Percentiles rank a stretch among this genome's conserved stretches.
These are phyloP conservation scores for Aspergillus campestris DNA, from an alignment of 495 filamentous ascomycete species.

Conservation along the genomic window DNA sequence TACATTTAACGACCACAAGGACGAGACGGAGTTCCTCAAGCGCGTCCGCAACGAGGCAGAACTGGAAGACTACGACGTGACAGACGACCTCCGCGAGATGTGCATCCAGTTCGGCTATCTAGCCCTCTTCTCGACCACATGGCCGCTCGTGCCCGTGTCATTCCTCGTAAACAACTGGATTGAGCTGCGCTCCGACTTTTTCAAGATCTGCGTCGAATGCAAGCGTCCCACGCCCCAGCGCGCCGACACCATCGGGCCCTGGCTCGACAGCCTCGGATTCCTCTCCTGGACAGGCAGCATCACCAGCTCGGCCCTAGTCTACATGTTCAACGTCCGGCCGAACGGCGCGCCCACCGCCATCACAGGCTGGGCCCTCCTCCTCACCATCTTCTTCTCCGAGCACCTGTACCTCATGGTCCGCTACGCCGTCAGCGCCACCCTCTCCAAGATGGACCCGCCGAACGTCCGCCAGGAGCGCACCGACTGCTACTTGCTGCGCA, in stretches of 20 bases:
- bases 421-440: conserved; percentile 56
- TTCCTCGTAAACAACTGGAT: conserved; percentile 97
- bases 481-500: conserved; percentile 65
- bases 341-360: conserved; percentile 53
- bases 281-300: conserved; percentile 87
- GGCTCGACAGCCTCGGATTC: conserved; percentile 81
- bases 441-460: conserved; percentile 75
- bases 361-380: conserved; percentile 68
- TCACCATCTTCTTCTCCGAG: conserved; percentile 81
- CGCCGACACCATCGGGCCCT: conserved; percentile 89
- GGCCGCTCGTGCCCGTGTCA: conserved; percentile 80
- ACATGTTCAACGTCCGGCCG: conserved; percentile 65
- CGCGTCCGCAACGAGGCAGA: conserved; percentile 85
- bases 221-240: conserved; percentile 79
- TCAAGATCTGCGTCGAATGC: conserved; percentile 89
- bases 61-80: conserved; percentile 78
- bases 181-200: conserved; percentile 84
- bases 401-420: conserved; percentile 73
- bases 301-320: conserved; percentile 75
- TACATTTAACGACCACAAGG: conserved; percentile 45
- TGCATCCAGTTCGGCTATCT: conserved; percentile 90
- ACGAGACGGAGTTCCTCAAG: conserved; percentile 68
- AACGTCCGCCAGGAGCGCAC: conserved; percentile 73
- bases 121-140: conserved; percentile 86
- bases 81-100: conserved; percentile 87